Base-by-base conservation (phyloP, 169 alveolate genomes). In the Babesia bigemina region DNA sequence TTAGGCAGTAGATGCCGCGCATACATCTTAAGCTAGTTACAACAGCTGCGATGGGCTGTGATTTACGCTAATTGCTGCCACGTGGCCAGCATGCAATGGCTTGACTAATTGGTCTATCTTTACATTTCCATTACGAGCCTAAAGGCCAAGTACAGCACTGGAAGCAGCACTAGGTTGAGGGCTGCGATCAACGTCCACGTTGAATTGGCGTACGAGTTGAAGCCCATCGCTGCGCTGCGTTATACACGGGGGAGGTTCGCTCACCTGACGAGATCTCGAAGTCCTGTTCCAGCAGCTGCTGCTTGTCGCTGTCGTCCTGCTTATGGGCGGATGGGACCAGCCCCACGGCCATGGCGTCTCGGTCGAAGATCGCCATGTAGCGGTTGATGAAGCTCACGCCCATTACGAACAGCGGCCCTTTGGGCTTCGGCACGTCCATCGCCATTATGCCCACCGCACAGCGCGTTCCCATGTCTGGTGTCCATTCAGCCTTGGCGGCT, bases 351-450 rank as follows among this genome's bases (percentile, higher is more conserved):
- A 91, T 72, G 49, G 89, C 74, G 53, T 92, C 95, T 29, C 93
- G 73, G 70, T 92, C 95, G 85, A 92, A 92, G 36, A 92, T 92
- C n/a, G 95, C 86, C 79, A 88, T 76, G 70, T 92, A 92, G 36
- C 92, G 87, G 36, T 93, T 86, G 42, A 92, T 90, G 70, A 92
- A 92, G 74, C 66, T 84, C 47, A 78, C 91, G 55, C 95, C 95
- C 55, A 92, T 86, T 42, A 92, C 93, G 71, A 92, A 91, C 50
- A 92, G 81, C 21, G 94, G 95, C 26, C 93, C 93, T 53, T 90
- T 90, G 22, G 94, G 94, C 39, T 87, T 67, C n/a, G 95, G 95
- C 57, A 92, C 75, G 56, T 92, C 95, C 69, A 92, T 79, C 47
- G 94, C 75, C 82, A 92, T 85, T 21, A 87, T 83, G 42, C 95